Evolutionary conservation across 2,329 filamentous ascomycete species (phyloP).

Genomic region (Alternaria incomplexa): DNA sequence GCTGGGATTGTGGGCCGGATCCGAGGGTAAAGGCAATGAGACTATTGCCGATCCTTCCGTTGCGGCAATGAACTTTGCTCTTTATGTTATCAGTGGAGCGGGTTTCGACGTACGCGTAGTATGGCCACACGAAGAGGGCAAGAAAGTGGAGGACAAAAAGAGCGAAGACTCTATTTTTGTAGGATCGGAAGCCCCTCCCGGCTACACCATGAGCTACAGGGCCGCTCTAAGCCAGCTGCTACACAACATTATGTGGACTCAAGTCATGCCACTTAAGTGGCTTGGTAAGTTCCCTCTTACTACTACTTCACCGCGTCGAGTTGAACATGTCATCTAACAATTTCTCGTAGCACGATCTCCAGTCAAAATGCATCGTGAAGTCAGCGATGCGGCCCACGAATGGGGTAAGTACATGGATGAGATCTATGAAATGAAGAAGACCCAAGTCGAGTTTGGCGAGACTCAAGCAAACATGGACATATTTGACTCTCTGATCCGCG

Average conservation of each 20-base stretch:
- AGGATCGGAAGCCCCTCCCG: constrained; percentile 38
- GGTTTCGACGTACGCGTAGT: constrained; percentile 69
- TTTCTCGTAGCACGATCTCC: constrained; percentile 35
- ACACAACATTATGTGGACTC: constrained; percentile 67
- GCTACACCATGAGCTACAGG: constrained; percentile 66
- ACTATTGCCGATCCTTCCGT: constrained; percentile 64
- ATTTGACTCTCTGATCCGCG: constrained; percentile 54
- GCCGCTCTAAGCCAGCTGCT: constrained; percentile 67
- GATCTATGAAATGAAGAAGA: constrained; percentile 67
- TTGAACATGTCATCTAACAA: constrained; percentile 2
- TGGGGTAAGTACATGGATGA: constrained; percentile 74
- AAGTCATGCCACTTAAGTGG: constrained; percentile 66
- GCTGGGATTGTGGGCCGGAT: constrained; percentile 39
- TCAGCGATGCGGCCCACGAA: constrained; percentile 64
- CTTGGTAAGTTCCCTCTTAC: constrained; percentile 51
- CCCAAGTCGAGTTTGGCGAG: constrained; percentile 47
- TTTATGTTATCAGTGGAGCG: constrained; percentile 69
- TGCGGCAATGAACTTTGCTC: constrained; percentile 69
- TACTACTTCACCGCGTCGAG: neutral
- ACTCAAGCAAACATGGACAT: constrained; percentile 60
- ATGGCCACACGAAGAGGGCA: constrained; percentile 65
- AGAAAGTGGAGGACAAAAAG: constrained; percentile 36
- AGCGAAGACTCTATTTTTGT: constrained; percentile 40
- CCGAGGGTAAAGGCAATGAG: constrained; percentile 30
- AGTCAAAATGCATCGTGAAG: constrained; percentile 57